These are phyloP conservation scores for Dissophora ornata DNA, from an alignment of 192 early-diverging fungal genomes.

Conservation along the genomic window DNA sequence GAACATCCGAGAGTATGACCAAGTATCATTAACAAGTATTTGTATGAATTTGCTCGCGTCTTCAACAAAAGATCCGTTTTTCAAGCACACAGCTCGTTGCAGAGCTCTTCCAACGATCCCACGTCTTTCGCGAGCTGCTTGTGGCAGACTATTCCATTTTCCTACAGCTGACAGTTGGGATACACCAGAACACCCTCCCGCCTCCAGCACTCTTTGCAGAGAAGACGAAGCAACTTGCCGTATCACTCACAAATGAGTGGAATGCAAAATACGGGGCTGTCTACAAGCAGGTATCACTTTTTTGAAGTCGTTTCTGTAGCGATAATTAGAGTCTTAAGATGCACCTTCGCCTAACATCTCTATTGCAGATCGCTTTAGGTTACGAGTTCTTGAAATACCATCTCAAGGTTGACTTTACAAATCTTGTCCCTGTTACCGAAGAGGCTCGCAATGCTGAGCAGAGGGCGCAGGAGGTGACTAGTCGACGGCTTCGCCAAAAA, in stretches of 20 bases:
- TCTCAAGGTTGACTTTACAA: conserved; percentile 48
- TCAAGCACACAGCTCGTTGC: conserved; percentile 67
- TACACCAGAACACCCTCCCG: conserved; percentile 64
- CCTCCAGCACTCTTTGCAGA: conserved; percentile 62
- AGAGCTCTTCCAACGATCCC: conserved; percentile 73
- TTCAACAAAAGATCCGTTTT: conserved; percentile 58
- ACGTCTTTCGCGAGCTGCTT: conserved; percentile 68
- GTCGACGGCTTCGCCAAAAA: conserved; percentile 43
- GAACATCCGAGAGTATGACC: too few species aligned
- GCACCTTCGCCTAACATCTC: too few species aligned
- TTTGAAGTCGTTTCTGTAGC: too few species aligned
- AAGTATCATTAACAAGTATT: too few species aligned
- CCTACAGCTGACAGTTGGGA: conserved; percentile 66
- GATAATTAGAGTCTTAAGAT: too few species aligned
- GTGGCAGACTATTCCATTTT: conserved; percentile 63
- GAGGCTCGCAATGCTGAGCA: conserved; percentile 46
- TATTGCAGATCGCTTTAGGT: conserved; percentile 61
- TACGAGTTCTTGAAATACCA: conserved; percentile 67
- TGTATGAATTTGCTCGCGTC: too few species aligned
- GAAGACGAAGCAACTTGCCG: conserved; percentile 59
- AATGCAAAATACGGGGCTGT: conserved; percentile 62
- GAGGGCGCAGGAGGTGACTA: conserved; percentile 41
- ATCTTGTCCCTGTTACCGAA: conserved; percentile 43
- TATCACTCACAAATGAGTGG: conserved; percentile 68
- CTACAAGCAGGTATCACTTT: conserved; percentile 64